These are phyloP conservation scores for Henckelia pumila DNA, from an alignment of 257 asterid species.

Conservation along the genomic window DNA sequence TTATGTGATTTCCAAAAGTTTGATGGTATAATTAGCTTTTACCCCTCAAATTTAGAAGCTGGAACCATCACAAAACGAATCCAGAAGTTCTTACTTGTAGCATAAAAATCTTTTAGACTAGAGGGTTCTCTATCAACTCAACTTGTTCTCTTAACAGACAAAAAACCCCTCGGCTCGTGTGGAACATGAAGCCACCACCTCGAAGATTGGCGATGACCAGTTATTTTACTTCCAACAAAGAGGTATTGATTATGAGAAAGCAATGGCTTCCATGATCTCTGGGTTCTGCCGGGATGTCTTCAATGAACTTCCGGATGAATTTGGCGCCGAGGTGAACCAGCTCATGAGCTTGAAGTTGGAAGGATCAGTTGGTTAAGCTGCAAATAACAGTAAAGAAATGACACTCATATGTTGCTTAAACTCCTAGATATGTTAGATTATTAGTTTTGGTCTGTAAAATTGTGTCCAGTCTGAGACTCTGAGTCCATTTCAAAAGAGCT, in stretches of 20 bases:
- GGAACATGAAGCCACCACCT: slow-evolving; percentile 93
- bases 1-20: not conserved
- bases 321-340: slow-evolving; percentile 93
- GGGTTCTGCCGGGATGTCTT: slow-evolving; percentile 91
- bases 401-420: not conserved
- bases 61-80: not conserved
- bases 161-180: slow-evolving; percentile 66
- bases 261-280: slow-evolving; percentile 98
- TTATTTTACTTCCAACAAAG: slow-evolving; percentile 92
- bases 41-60: slow-evolving; percentile 9
- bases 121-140: not conserved
- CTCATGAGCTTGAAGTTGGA: slow-evolving; percentile 95
- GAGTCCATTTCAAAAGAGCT: not conserved
- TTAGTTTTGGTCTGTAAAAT: slow-evolving; percentile 26
- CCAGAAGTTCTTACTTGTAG: not conserved
- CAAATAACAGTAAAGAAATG: not conserved
- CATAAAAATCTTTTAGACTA: not conserved
- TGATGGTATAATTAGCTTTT: not conserved
- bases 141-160: slow-evolving; percentile 37
- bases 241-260: slow-evolving; percentile 89
- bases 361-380: slow-evolving; percentile 82
- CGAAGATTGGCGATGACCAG: slow-evolving; percentile 93
- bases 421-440: slow-evolving; percentile 13
- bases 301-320: slow-evolving; percentile 88
- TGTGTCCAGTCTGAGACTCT: not conserved